Evolutionary conservation across 495 filamentous ascomycete genomes (phyloP).

Genomic region (Extremus antarcticus): DNA sequence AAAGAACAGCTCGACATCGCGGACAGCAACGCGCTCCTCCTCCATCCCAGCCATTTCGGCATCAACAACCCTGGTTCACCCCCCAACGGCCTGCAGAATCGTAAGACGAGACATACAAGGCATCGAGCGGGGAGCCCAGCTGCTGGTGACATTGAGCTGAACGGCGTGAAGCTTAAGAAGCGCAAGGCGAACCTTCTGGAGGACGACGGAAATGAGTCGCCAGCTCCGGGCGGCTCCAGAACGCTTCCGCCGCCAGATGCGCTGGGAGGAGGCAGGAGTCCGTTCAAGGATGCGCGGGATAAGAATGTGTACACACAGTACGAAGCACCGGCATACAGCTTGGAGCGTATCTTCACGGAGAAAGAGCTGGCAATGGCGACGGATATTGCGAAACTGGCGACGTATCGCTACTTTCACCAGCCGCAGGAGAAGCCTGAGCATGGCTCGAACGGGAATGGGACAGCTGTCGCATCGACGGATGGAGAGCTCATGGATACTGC

Average conservation of each 20-base stretch:
- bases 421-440: constrained; percentile 17
- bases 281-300: constrained; percentile 42
- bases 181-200: constrained; percentile 65
- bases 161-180: constrained; percentile 45
- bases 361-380: constrained; percentile 67
- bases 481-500: constrained; percentile 3
- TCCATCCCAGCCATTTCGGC: constrained; percentile 88
- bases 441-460: constrained; percentile 1
- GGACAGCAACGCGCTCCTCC: constrained; percentile 75
- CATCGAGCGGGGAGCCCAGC: constrained; percentile 59
- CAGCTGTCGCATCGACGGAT: constrained; percentile 8
- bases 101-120: constrained; percentile 59
- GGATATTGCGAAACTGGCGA: constrained; percentile 31
- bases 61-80: constrained; percentile 52
- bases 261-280: constrained; percentile 37
- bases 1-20: constrained; percentile 82
- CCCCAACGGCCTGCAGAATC: constrained; percentile 46
- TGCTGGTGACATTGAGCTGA: constrained; percentile 52
- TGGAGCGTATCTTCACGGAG: constrained; percentile 87
- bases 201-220: constrained; percentile 47
- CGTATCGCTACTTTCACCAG: constrained; percentile 29
- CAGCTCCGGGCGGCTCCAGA: constrained; percentile 34
- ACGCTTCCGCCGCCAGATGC: constrained; percentile 9
- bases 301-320: constrained; percentile 44
- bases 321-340: constrained; percentile 48